Evolutionary conservation across 345 rosid genomes (phyloP).

Genomic region (Eucalyptus regnans): DNA sequence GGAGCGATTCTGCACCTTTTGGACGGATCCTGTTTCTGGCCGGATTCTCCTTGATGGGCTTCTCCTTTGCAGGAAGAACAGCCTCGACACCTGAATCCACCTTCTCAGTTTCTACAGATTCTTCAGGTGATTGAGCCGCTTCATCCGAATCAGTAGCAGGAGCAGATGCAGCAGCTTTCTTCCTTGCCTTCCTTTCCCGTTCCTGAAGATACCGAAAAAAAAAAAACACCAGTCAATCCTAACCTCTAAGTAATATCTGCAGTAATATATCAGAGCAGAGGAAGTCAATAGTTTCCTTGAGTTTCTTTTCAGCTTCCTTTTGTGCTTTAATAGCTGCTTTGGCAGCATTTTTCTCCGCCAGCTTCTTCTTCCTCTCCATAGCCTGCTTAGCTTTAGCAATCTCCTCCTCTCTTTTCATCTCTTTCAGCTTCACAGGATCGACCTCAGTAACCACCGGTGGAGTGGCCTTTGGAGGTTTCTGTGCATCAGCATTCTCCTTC

Average conservation of each 20-base stretch:
- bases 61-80: slow-evolving; percentile 18
- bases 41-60: background rate
- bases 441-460: slow-evolving; percentile 8
- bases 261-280: background rate
- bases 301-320: slow-evolving; percentile 94
- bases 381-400: slow-evolving; percentile 79
- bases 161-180: slow-evolving; percentile 33
- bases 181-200: slow-evolving; percentile 76
- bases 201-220: slow-evolving; percentile 37
- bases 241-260: background rate
- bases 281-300: slow-evolving; percentile 43
- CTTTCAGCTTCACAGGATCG: slow-evolving; percentile 59
- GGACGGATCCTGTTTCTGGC: slow-evolving; percentile 21
- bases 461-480: background rate
- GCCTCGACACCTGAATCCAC: background rate
- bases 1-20: slow-evolving; percentile 45
- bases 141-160: slow-evolving; percentile 23
- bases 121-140: slow-evolving; percentile 13
- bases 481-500: slow-evolving; percentile 8
- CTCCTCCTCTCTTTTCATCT: slow-evolving; percentile 89
- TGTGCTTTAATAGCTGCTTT: slow-evolving; percentile 86
- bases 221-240: background rate
- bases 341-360: slow-evolving; percentile 85
- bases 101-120: slow-evolving; percentile 1
- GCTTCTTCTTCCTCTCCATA: slow-evolving; percentile 89